These are phyloP conservation scores for Mycena indigotica DNA, from an alignment of 768 basidiomycete species.

Conservation along the genomic window DNA sequence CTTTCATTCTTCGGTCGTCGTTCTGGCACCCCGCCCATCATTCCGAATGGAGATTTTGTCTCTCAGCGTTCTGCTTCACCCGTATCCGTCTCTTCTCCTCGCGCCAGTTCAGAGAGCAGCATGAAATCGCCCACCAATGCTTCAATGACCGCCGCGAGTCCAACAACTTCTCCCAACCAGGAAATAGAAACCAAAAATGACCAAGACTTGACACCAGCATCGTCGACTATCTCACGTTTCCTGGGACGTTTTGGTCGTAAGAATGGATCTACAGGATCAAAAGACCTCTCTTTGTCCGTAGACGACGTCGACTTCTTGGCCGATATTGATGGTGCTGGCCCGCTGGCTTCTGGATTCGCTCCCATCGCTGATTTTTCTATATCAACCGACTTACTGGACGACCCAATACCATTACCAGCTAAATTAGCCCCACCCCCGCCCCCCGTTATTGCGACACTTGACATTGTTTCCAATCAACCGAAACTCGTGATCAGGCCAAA, in stretches of 20 bases:
- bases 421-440: constrained; percentile 53
- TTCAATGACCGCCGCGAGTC: constrained; percentile 4
- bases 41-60: constrained; percentile 25
- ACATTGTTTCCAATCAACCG: not conserved
- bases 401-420: constrained; percentile 43
- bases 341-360: not conserved
- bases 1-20: constrained; percentile 73
- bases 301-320: constrained; percentile 84
- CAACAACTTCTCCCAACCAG: constrained; percentile 13
- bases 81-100: constrained; percentile 17
- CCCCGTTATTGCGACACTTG: constrained; percentile 33
- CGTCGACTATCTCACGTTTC: constrained; percentile 83
- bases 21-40: constrained; percentile 29
- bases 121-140: constrained; percentile 17
- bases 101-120: constrained; percentile 33
- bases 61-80: constrained; percentile 24
- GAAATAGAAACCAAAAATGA: constrained; percentile 17
- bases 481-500: not conserved
- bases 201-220: constrained; percentile 29
- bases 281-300: constrained; percentile 66
- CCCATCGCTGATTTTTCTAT: constrained; percentile 4
- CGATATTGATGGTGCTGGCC: constrained; percentile 42
- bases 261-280: constrained; percentile 37
- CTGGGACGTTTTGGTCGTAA: constrained; percentile 71
- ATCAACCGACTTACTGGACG: constrained; percentile 19